Percentiles rank a stretch among this genome's conserved stretches.
These are phyloP conservation scores for Paecilomyces variotii DNA, from an alignment of 2,329 filamentous ascomycete species.

Conservation along the genomic window DNA sequence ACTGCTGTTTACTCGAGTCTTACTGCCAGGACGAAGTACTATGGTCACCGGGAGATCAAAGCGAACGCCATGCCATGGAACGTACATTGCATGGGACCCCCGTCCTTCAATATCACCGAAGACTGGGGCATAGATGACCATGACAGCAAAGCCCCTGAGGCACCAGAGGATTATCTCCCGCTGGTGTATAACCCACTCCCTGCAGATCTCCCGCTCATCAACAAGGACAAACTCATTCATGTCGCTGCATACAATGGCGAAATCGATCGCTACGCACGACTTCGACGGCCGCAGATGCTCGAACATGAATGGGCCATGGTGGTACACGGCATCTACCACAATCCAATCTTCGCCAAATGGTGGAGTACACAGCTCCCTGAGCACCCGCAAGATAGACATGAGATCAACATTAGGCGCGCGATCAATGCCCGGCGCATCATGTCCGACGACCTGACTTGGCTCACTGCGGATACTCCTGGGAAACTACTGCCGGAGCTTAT, in stretches of 20 bases:
- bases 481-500: not conserved
- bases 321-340: not conserved
- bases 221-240: not conserved
- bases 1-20: constrained; percentile 23
- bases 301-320: not conserved
- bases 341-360: not conserved
- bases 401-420: not conserved
- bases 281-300: not conserved
- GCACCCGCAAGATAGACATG: not conserved
- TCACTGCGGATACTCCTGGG: not conserved
- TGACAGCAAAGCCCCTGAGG: not conserved
- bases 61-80: not conserved
- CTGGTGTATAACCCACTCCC: not conserved
- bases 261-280: not conserved
- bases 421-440: not conserved
- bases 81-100: no score
- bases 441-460: not conserved
- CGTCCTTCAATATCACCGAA: not conserved
- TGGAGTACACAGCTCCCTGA: not conserved
- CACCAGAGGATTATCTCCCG: not conserved
- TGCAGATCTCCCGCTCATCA: not conserved
- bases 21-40: constrained; percentile 1
- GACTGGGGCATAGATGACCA: not conserved
- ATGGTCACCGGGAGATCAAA: not conserved
- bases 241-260: not conserved